phyloP scores from a whole-genome alignment of 2,329 filamentous ascomycete genomes.

The Pestalotiopsis sp. region DNA sequence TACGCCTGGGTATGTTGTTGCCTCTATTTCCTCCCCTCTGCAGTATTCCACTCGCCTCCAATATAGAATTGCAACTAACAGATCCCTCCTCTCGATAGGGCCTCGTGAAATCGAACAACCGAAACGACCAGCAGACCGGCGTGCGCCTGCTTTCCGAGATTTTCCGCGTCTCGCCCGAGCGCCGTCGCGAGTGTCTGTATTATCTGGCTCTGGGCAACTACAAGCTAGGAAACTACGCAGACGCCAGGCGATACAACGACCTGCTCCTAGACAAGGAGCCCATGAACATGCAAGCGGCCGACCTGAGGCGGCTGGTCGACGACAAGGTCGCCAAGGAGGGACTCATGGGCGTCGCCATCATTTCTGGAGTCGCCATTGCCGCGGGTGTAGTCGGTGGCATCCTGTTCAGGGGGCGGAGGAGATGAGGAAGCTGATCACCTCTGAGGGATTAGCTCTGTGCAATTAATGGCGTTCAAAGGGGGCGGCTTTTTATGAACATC shows the following conservation, averaged over 20 bases:
- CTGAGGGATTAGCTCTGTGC: conserved; percentile 1
- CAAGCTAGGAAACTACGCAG: conserved; percentile 96
- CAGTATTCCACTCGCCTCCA: neutral
- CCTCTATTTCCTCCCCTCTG: neutral
- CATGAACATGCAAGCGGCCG: conserved; percentile 84
- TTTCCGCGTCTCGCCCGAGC: conserved; percentile 89
- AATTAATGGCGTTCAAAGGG: conserved; percentile 1
- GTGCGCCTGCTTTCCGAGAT: conserved; percentile 94
- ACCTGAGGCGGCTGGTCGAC: conserved; percentile 85
- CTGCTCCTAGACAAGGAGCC: conserved; percentile 88
- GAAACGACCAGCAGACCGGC: conserved; percentile 88
- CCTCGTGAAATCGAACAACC: conserved; percentile 86
- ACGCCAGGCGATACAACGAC: conserved; percentile 93
- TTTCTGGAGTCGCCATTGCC: conserved; percentile 88
- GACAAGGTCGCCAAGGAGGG: conserved; percentile 96
- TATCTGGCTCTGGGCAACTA: conserved; percentile 97
- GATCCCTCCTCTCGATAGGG: conserved; percentile 54
- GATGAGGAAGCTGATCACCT: conserved; percentile 32
- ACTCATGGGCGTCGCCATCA: conserved; percentile 88
- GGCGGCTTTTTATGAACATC: neutral
- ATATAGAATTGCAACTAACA: conserved; percentile 7
- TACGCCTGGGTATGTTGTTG: conserved; percentile 81
- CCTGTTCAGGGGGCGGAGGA: conserved; percentile 68
- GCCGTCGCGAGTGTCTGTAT: conserved; percentile 95
- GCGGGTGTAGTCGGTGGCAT: conserved; percentile 92